Evolutionary conservation across 345 rosid species (phyloP).

Genomic region (Linum usitatissimum): DNA sequence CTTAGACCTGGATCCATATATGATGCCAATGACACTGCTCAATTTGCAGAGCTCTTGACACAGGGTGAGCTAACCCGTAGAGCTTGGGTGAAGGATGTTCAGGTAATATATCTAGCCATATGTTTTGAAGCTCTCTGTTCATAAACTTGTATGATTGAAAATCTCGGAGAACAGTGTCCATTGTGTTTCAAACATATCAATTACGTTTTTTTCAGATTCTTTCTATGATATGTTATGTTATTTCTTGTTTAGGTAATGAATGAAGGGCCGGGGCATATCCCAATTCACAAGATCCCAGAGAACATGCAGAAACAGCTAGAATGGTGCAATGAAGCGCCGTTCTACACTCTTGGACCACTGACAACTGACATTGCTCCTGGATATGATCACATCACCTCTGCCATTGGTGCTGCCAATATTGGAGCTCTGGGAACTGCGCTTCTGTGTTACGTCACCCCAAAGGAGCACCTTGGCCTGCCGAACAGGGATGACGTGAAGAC

Average conservation of each 20-base stretch:
- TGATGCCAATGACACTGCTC: constrained; percentile 98
- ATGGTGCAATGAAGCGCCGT: constrained; percentile 99
- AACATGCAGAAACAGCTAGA: constrained; percentile 96
- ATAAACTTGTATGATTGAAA: neutral
- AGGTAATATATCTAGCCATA: constrained; percentile 34
- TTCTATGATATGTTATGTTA: neutral
- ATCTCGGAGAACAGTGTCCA: neutral
- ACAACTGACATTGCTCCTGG: constrained; percentile 98
- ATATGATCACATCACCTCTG: constrained; percentile 96
- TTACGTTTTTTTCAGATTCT: neutral
- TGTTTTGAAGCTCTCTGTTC: neutral
- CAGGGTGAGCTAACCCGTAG: constrained; percentile 97
- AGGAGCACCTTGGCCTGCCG: constrained; percentile 97
- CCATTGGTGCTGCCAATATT: constrained; percentile 98
- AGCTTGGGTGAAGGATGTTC: constrained; percentile 97
- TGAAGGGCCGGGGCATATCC: constrained; percentile 96
- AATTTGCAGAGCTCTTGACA: constrained; percentile 96
- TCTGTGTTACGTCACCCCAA: constrained; percentile 95
- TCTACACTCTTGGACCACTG: constrained; percentile 93
- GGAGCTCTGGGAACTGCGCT: constrained; percentile 99
- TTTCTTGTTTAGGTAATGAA: constrained; percentile 67
- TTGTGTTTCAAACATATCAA: neutral
- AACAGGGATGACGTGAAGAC: constrained; percentile 96
- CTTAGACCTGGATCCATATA: constrained; percentile 93
- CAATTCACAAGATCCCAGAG: constrained; percentile 98